These are phyloP conservation scores for Pycnococcus provasolii DNA, from an alignment of 139 green algal genomes.

Conservation along the genomic window DNA sequence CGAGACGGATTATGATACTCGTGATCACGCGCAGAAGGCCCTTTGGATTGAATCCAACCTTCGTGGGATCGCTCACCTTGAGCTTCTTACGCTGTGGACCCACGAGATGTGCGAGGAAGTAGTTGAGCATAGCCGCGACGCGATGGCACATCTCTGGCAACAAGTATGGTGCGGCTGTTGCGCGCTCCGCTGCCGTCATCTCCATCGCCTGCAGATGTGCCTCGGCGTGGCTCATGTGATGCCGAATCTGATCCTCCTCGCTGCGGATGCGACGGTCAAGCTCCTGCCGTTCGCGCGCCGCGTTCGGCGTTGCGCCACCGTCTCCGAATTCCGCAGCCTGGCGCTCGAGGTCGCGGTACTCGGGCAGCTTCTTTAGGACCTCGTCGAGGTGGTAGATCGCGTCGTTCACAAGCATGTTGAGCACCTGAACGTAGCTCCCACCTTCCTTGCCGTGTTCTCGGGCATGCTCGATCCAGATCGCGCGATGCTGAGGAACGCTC, in stretches of 20 bases:
- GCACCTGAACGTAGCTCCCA: slow-evolving; percentile 62
- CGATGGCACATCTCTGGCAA: slow-evolving; percentile 55
- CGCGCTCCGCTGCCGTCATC: slow-evolving; percentile 43
- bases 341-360: slow-evolving; percentile 33
- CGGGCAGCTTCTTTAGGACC: slow-evolving; percentile 64
- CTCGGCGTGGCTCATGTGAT: slow-evolving; percentile 44
- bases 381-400: slow-evolving; percentile 76
- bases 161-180: slow-evolving; percentile 46
- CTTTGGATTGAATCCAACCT: slow-evolving; percentile 72
- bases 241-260: slow-evolving; percentile 5
- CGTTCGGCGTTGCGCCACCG: neutral
- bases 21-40: slow-evolving; percentile 41
- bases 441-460: neutral
- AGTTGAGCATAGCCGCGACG: slow-evolving; percentile 82
- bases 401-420: slow-evolving; percentile 90
- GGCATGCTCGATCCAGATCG: neutral
- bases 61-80: slow-evolving; percentile 66
- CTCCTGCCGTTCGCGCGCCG: slow-evolving; percentile 12
- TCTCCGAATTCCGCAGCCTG: slow-evolving; percentile 36
- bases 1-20: too few relatives aligned
- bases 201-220: slow-evolving; percentile 54
- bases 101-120: slow-evolving; percentile 88
- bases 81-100: slow-evolving; percentile 59
- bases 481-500: too few relatives aligned
- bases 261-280: slow-evolving; percentile 11